phyloP scores from a whole-genome alignment of 345 rosid genomes.

The Populus davidiana region DNA sequence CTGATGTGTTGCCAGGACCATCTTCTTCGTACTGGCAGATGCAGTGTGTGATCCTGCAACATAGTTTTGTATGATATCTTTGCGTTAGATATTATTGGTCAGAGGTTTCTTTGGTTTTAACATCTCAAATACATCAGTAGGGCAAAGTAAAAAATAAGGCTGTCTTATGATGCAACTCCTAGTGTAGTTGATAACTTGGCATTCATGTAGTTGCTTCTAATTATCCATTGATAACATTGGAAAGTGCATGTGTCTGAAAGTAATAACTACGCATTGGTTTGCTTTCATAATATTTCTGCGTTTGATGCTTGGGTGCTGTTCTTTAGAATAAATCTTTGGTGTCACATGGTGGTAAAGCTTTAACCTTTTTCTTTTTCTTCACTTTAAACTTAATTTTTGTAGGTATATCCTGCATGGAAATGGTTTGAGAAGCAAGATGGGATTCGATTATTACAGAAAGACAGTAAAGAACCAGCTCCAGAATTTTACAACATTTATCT shows the following conservation, averaged over 20 bases:
- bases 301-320: background rate
- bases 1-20: background rate
- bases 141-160: background rate
- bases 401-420: slow-evolving; percentile 99
- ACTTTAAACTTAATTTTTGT: slow-evolving; percentile 8
- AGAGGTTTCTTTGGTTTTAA: background rate
- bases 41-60: background rate
- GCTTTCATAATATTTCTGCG: background rate
- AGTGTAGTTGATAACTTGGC: background rate
- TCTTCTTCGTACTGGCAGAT: background rate
- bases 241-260: background rate
- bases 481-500: slow-evolving; percentile 98
- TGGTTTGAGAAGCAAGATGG: slow-evolving; percentile 99
- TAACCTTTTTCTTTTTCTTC: background rate
- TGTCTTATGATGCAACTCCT: background rate
- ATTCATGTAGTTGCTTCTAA: background rate
- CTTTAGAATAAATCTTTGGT: slow-evolving; percentile 3
- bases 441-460: slow-evolving; percentile 88
- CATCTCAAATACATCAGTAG: background rate
- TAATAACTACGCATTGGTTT: background rate
- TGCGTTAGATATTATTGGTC: background rate
- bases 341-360: slow-evolving; percentile 10
- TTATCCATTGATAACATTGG: background rate
- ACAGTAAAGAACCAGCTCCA: slow-evolving; percentile 95
- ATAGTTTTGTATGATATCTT: background rate